Percentiles rank a stretch among this genome's conserved stretches.
These are phyloP conservation scores for Apiospora phragmitis DNA, from an alignment of 2,329 filamentous ascomycete species.

Conservation along the genomic window DNA sequence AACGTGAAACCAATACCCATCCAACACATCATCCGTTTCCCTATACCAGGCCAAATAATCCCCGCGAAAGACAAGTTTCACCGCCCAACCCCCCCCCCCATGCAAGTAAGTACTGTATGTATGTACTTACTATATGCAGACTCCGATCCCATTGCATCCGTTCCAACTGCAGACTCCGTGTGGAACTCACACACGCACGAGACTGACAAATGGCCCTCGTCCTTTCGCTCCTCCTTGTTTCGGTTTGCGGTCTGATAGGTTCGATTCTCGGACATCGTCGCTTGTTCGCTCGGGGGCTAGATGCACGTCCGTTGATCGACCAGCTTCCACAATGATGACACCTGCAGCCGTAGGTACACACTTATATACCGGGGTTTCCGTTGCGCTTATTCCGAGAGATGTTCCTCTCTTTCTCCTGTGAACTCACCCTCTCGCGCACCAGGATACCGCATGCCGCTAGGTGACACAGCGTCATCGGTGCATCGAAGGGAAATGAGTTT, in stretches of 20 bases:
- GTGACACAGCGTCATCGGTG: background rate
- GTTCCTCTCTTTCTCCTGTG: background rate
- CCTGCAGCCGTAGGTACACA: background rate
- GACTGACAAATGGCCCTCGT: background rate
- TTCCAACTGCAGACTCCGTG: background rate
- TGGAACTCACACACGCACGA: background rate
- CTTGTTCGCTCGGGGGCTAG: background rate
- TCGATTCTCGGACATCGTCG: background rate
- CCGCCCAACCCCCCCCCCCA: background rate
- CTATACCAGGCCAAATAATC: background rate
- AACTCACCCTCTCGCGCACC: background rate
- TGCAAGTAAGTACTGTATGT: background rate
- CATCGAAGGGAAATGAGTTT: background rate
- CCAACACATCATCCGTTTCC: background rate
- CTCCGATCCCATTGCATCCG: background rate
- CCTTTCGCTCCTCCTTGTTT: background rate
- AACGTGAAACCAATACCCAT: background rate
- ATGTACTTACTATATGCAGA: background rate
- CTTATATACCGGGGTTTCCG: background rate
- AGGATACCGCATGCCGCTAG: background rate
- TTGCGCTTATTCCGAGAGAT: background rate
- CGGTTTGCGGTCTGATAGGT: background rate
- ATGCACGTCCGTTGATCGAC: slow-evolving; percentile 2
- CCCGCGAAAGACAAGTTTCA: background rate
- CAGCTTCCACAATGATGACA: slow-evolving; percentile 7